Conservation (phyloP, 2,329 filamentous ascomycete genomes). For the Curvularia sp. region DNA sequence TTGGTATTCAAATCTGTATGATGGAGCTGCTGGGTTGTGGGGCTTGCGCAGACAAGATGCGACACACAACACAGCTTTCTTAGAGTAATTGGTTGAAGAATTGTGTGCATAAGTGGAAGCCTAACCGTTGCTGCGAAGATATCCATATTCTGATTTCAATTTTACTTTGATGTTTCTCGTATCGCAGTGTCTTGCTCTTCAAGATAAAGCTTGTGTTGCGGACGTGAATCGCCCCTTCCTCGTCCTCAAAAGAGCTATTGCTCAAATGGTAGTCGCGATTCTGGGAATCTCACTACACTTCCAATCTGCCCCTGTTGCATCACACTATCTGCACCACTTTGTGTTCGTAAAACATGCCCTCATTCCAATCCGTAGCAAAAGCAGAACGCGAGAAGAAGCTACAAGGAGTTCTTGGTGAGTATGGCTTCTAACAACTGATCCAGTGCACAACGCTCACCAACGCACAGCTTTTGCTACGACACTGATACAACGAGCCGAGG, state of each 20-base stretch:
- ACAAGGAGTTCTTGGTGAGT: slow-evolving; percentile 42
- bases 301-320: background rate
- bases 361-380: slow-evolving; percentile 28
- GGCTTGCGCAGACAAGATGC: background rate
- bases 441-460: slow-evolving; percentile 15
- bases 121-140: slow-evolving; percentile 3
- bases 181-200: background rate
- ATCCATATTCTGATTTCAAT: slow-evolving; percentile 2
- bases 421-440: background rate
- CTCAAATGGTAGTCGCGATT: slow-evolving; percentile 5
- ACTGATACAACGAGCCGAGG: slow-evolving; percentile 36
- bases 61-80: background rate
- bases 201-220: background rate
- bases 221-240: slow-evolving; percentile 11
- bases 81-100: background rate
- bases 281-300: background rate
- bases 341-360: slow-evolving; percentile 34
- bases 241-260: background rate
- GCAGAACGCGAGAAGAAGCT: slow-evolving; percentile 49
- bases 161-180: slow-evolving; percentile 2
- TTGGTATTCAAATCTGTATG: background rate
- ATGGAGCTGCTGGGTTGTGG: background rate
- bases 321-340: background rate
- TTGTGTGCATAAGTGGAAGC: background rate
- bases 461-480: slow-evolving; percentile 44